Conservation (phyloP, 140 eudicot genomes). For the Anethum foeniculum region DNA sequence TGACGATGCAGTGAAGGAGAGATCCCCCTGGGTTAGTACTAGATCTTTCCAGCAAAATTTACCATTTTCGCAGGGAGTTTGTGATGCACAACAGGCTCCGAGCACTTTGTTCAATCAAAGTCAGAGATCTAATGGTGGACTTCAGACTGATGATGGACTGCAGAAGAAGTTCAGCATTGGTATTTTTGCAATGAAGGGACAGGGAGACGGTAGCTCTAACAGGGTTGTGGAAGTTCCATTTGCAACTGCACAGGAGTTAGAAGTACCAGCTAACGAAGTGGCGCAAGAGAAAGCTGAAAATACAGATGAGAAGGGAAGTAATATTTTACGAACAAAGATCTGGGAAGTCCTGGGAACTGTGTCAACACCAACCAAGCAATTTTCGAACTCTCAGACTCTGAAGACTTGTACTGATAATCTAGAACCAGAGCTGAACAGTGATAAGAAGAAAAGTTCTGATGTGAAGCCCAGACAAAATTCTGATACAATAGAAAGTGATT, state of each 20-base stretch:
- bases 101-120: slow-evolving; percentile 15
- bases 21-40: slow-evolving; percentile 40
- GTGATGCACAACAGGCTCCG: slow-evolving; percentile 23
- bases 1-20: slow-evolving; percentile 25
- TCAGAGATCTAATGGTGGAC: slow-evolving; percentile 27
- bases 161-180: slow-evolving; percentile 26
- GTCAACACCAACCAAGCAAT: slow-evolving; percentile 44
- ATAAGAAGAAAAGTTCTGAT: slow-evolving; percentile 20
- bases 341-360: slow-evolving; percentile 65
- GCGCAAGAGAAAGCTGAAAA: slow-evolving; percentile 36
- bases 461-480: slow-evolving; percentile 33
- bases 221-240: slow-evolving; percentile 19
- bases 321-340: slow-evolving; percentile 55
- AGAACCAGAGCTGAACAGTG: slow-evolving; percentile 26
- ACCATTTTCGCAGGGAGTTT: slow-evolving; percentile 25
- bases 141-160: slow-evolving; percentile 25
- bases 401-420: slow-evolving; percentile 24
- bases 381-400: slow-evolving; percentile 20
- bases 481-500: slow-evolving; percentile 56
- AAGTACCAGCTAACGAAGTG: slow-evolving; percentile 25
- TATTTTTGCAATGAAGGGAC: slow-evolving; percentile 19
- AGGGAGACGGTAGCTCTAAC: slow-evolving; percentile 17
- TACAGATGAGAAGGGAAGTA: slow-evolving; percentile 38
- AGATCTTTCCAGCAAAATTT: slow-evolving; percentile 27
- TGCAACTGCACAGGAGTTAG: slow-evolving; percentile 33